A percentile compares a stretch with the other conserved stretches of the same genome.
Conservation (phyloP, 192 early-diverging fungal genomes). For the Rhizoclosmatium globosum region DNA sequence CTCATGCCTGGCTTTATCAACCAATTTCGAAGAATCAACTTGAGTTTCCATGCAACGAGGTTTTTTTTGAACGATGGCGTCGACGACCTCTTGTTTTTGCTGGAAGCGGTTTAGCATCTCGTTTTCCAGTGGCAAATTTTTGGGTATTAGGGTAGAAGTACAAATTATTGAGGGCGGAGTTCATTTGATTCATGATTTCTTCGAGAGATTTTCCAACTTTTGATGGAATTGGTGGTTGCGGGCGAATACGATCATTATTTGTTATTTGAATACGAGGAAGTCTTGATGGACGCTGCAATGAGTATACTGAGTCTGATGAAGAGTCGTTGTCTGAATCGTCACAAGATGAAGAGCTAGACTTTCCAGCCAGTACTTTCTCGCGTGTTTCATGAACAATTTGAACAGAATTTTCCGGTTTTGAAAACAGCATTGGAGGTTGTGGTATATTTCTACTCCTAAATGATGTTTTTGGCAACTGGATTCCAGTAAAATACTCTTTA, state of each 20-base stretch:
- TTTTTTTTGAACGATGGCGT: not conserved
- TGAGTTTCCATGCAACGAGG: not conserved
- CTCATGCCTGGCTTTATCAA: not conserved
- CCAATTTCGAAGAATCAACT: not conserved
- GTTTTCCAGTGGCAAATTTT: too few species aligned
- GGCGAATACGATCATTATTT: not conserved
- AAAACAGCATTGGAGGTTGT: not conserved
- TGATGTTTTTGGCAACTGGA: not conserved
- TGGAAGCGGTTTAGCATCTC: not conserved
- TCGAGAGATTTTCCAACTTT: slow-evolving; percentile 6
- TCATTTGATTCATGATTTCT: slow-evolving; percentile 37
- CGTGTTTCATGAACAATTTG: not conserved
- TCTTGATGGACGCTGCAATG: too few species aligned
- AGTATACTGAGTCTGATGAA: too few species aligned
- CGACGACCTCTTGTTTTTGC: not conserved
- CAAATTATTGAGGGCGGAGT: slow-evolving; percentile 30
- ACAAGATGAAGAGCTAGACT: too few species aligned
- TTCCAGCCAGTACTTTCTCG: too few species aligned
- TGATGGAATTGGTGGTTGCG: slow-evolving; percentile 23
- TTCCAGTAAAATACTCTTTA: not conserved
- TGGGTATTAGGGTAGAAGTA: slow-evolving; percentile 16
- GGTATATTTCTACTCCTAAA: not conserved
- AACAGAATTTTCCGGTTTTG: not conserved
- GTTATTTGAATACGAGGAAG: too few species aligned
- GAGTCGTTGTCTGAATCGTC: too few species aligned